phyloP scores from a whole-genome alignment of 768 basidiomycete genomes.

The Tricholomella constricta region DNA sequence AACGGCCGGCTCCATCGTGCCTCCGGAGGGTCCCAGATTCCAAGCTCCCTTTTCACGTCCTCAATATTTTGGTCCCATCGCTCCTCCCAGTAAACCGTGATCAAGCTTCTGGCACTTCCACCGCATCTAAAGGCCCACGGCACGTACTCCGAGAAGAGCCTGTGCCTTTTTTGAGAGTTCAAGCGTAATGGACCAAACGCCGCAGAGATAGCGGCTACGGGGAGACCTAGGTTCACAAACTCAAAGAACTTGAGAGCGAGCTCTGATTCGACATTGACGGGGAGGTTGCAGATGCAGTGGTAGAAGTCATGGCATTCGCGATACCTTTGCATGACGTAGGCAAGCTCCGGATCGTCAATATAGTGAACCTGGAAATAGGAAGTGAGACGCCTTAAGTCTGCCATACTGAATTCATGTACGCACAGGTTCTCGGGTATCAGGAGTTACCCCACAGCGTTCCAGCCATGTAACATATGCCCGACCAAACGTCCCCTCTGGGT shows the following conservation, averaged over 20 bases:
- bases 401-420: constrained; percentile 14
- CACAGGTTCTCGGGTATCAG: constrained; percentile 92
- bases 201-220: constrained; percentile 82
- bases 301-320: constrained; percentile 98
- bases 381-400: constrained; percentile 1
- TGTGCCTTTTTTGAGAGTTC: constrained; percentile 49
- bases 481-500: constrained; percentile 84
- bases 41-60: constrained; percentile 83
- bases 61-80: constrained; percentile 84
- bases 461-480: constrained; percentile 89
- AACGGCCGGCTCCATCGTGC: constrained; percentile 70
- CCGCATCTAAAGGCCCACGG: constrained; percentile 93
- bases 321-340: constrained; percentile 98
- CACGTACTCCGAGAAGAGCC: constrained; percentile 79
- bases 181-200: constrained; percentile 79
- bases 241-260: constrained; percentile 95
- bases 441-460: constrained; percentile 82
- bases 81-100: constrained; percentile 96
- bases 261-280: constrained; percentile 89
- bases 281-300: constrained; percentile 87
- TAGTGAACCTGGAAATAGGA: constrained; percentile 75
- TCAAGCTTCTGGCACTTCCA: constrained; percentile 68
- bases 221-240: constrained; percentile 87
- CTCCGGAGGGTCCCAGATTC: constrained; percentile 81
- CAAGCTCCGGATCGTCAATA: constrained; percentile 91